Conservation (phyloP, 805 yeast species). For the Kurtzmaniella fragi region DNA sequence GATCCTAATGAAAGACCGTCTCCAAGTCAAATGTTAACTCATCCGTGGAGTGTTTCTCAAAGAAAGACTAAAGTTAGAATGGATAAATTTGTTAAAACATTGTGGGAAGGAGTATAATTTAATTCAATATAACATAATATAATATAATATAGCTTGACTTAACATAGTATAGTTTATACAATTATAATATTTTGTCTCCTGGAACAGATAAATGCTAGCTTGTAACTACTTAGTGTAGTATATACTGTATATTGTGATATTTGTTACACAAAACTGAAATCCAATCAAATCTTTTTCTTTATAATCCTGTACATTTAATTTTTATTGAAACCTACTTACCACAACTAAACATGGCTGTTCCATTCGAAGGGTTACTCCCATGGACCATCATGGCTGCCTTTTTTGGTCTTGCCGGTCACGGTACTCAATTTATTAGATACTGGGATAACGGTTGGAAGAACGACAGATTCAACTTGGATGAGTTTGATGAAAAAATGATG, state of each 20-base stretch:
- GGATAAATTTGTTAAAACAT: constrained; percentile 75
- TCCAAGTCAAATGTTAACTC: constrained; percentile 88
- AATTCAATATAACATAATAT: neutral
- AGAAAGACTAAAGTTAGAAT: constrained; percentile 67
- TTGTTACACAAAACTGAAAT: no score
- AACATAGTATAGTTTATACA: no score
- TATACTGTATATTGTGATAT: no score
- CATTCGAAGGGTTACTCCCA: constrained; percentile 44
- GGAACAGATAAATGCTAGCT: no score
- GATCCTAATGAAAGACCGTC: constrained; percentile 79
- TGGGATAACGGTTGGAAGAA: constrained; percentile 48
- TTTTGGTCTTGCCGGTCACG: constrained; percentile 43
- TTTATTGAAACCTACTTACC: no score
- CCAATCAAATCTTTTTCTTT: no score
- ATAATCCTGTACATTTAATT: no score
- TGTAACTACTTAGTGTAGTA: no score
- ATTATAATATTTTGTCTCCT: no score
- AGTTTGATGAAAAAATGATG: constrained; percentile 46
- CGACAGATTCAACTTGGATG: constrained; percentile 40
- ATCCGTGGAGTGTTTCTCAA: constrained; percentile 90
- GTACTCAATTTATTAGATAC: constrained; percentile 39
- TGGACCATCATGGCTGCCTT: constrained; percentile 42
- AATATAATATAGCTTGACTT: neutral
- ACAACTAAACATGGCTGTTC: constrained; percentile 33
- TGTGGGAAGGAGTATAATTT: constrained; percentile 46